phyloP scores from a whole-genome alignment of 2,329 filamentous ascomycete species.

The Aspergillus fijiensis region DNA sequence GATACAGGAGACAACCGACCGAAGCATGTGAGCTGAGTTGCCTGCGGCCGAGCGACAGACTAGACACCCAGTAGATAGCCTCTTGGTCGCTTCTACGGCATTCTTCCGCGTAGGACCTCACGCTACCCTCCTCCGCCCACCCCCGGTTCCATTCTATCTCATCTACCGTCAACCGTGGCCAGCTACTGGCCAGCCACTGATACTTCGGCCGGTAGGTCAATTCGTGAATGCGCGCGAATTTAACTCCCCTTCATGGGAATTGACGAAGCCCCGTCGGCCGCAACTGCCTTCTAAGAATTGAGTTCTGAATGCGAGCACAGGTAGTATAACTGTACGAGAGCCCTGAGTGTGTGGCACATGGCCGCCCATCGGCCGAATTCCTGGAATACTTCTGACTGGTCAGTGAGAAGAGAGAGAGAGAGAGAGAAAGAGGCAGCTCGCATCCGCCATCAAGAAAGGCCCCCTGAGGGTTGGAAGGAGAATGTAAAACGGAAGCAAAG shows the following conservation, averaged over 20 bases:
- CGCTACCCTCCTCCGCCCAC: neutral
- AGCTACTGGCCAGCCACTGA: neutral
- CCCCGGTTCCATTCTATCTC: neutral
- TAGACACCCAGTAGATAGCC: neutral
- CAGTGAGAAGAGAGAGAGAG: neutral
- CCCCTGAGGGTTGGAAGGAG: neutral
- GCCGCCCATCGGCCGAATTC: neutral
- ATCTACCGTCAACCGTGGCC: neutral
- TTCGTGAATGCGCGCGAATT: neutral
- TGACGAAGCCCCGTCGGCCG: neutral
- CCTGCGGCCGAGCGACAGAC: neutral
- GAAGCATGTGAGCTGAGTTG: neutral
- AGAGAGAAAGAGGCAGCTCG: neutral
- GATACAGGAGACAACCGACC: too few species aligned
- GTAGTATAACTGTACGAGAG: neutral
- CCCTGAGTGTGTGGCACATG: neutral
- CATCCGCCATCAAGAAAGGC: neutral
- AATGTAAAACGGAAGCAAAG: neutral
- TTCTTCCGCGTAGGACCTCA: neutral
- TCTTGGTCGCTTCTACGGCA: neutral
- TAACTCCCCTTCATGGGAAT: neutral
- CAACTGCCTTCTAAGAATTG: neutral
- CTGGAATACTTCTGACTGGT: neutral
- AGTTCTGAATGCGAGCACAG: neutral
- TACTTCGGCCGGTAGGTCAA: neutral